phyloP scores from a whole-genome alignment of 1,139 yeast genomes.

The Sugiyamaella sp. region DNA sequence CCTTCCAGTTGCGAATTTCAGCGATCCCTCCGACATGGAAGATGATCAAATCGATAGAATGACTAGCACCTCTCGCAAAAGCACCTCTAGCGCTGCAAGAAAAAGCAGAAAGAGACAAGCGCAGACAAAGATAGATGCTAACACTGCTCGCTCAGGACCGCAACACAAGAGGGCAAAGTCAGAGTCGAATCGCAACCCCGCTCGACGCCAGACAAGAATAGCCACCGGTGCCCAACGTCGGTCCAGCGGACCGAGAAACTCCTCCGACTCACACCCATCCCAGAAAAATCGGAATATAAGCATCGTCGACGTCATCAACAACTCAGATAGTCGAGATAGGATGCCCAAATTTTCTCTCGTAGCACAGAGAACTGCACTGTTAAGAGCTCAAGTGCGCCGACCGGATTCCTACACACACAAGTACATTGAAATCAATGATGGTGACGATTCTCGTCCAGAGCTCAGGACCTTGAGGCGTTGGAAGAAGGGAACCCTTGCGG shows the following conservation, averaged over 20 bases:
- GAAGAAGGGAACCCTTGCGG: conserved; percentile 9
- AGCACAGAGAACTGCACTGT: conserved; percentile 9
- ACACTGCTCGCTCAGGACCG: neutral
- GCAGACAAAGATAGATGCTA: neutral
- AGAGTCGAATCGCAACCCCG: neutral
- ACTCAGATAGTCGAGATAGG: neutral
- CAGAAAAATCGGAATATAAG: neutral
- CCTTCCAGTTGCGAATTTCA: neutral
- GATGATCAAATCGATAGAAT: conserved; percentile 16
- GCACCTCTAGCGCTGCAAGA: neutral
- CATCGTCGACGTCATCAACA: conserved; percentile 10
- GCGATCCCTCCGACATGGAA: conserved; percentile 13
- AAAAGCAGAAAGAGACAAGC: neutral
- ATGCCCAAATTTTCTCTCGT: conserved; percentile 8
- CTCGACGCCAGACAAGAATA: neutral
- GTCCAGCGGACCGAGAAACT: neutral
- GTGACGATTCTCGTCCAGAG: conserved; percentile 12
- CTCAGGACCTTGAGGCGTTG: conserved; percentile 16
- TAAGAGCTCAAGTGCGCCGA: neutral
- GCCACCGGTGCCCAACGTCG: neutral
- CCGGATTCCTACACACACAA: conserved; percentile 12
- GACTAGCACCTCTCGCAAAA: neutral
- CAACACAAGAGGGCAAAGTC: neutral
- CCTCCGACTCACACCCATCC: too few relatives aligned
- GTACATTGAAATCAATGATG: conserved; percentile 21